A percentile compares a stretch with the other conserved stretches of the same genome.
Conservation (phyloP, 1,284 basidiomycete species). For the Omphalotus olearius region DNA sequence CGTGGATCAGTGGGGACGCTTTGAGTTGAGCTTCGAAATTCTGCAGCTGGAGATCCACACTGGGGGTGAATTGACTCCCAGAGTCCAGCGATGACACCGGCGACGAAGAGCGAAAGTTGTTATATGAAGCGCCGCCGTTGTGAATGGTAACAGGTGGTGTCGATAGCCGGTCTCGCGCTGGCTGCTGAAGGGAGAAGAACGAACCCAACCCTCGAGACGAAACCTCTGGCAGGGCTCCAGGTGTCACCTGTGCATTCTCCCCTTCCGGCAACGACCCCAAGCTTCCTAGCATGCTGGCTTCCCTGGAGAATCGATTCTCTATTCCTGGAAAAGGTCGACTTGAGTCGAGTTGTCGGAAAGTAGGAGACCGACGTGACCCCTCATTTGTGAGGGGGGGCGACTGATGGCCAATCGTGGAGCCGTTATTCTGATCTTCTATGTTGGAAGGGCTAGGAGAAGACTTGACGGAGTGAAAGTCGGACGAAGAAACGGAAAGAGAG, state of each 20-base stretch:
- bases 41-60: conserved; percentile 34
- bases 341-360: conserved; percentile 41
- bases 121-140: conserved; percentile 32
- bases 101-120: conserved; percentile 56
- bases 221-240: conserved; percentile 25
- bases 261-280: conserved; percentile 52
- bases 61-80: conserved; percentile 52
- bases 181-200: conserved; percentile 30
- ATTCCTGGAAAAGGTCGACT: conserved; percentile 38
- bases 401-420: conserved; percentile 26
- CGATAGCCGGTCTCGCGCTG: conserved; percentile 30
- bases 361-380: conserved; percentile 40
- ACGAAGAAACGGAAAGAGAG: conserved; percentile 53
- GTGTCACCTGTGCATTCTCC: conserved; percentile 38
- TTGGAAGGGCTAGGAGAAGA: conserved; percentile 64
- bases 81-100: conserved; percentile 77
- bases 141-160: conserved; percentile 31
- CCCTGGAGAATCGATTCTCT: conserved; percentile 40
- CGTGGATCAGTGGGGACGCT: conserved; percentile 68
- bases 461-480: conserved; percentile 60
- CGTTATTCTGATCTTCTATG: conserved; percentile 30
- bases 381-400: conserved; percentile 30
- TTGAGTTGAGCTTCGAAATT: conserved; percentile 71
- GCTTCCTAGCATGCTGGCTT: conserved; percentile 46
- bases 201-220: conserved; percentile 26